Base-by-base conservation (phyloP, 2,329 filamentous ascomycete genomes). In the Pyrenochaeta sp. region DNA sequence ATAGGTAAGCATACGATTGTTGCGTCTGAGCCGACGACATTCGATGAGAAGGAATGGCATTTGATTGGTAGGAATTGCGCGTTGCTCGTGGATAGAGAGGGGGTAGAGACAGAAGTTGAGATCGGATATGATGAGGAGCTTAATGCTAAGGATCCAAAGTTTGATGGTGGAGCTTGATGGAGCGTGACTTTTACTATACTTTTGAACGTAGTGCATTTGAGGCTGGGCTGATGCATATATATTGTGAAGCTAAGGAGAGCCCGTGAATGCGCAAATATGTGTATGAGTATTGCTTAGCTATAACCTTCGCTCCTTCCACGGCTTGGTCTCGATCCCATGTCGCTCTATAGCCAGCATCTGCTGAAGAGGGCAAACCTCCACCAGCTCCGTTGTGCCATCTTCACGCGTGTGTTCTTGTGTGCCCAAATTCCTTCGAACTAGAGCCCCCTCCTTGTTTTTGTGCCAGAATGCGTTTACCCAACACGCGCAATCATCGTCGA, bases 1-100 rank as follows among this genome's bases (percentile, higher is more conserved):
- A 79, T 81, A 67, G 84, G 83, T 2, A 79, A 77, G 43, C 84
- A 86, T 71, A 78, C 84, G 36, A 85, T 85, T 61, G 76, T 85
- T 36, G 82, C 83, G 12, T 83, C 80, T 62, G 84, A 86, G 72
- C 84, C 84, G 12, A 83, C 80, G 27, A 86, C 84, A 8, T 85
- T 82, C 62, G 80, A 83, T 62, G 76, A 80, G 48, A 73, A 75
- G 22, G 83, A 86, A 51, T 86, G 84, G 84, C 72, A 80, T 56
- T 62, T 86, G 57, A 82, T 85, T 59, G 76, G 75, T 30, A 79
- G 77, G 65, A 85, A 86, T 62, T 75, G 77, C 62, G 77, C 74
- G 34, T 61, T 85, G 36, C 64, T 79, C 30, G 81, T 82, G 2
- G 77, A 80, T 65, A 77, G 76, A 13, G 56, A 74, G 24, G 78